These are phyloP conservation scores for Arabidopsis thaliana DNA, from an alignment of 345 rosid genomes.

Conservation along the genomic window TAIR10.1 NC_003070.9:5154501-5155000, in stretches of 20 bases:
- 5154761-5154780: not conserved
- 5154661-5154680: not conserved
- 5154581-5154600: not conserved
- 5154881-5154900: slow-evolving; percentile 37
- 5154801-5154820: slow-evolving; percentile 14
- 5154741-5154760: not conserved
- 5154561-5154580: not conserved
- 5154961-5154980: slow-evolving; percentile 17
- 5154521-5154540: not conserved
- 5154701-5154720: not conserved
- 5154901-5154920: slow-evolving; percentile 22
- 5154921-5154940: slow-evolving; percentile 19
- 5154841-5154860: slow-evolving; percentile 29
- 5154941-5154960: slow-evolving; percentile 13
- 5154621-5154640: slow-evolving; percentile 4
- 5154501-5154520: not conserved
- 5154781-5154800: slow-evolving; percentile 16
- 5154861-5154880: slow-evolving; percentile 11
- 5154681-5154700: slow-evolving; percentile 19
- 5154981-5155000: slow-evolving; percentile 12
- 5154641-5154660: slow-evolving; percentile 25
- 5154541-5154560: not conserved
- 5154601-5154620: not conserved
- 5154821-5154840: slow-evolving; percentile 31
- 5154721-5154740: not conserved